Base-by-base conservation (phyloP, 2,329 filamentous ascomycete genomes). In the Elsinoe necatrix region DNA sequence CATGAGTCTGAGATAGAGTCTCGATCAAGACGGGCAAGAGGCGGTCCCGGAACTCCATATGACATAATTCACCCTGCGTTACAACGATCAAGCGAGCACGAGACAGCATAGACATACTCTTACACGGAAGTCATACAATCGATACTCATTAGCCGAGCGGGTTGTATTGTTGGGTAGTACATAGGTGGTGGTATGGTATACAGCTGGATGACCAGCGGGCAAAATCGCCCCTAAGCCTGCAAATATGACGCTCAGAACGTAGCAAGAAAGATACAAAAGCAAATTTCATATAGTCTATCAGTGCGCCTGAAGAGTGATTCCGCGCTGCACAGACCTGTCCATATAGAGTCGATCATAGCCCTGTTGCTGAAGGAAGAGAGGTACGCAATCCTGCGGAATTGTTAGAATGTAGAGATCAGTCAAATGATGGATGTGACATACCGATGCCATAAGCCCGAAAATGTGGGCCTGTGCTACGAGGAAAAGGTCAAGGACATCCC, bases 171-270 rank as follows among this genome's bases (percentile, higher is more conserved):
- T 21, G 23, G 14, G 21, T 45, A 25, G 14, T 45, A 45, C 41
- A 45, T 23, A 45, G 21, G n/a, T n/a, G n/a, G n/a, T n/a, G n/a
- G n/a, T n/a, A 29, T 45, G 41, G 41, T 45, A 45, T 45, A 45
- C 41, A 45, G 41, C 41, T 27, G 41, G 18, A 23, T 6, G 12
- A 43, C 9, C 41, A 12, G 41, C n/a, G 20, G 5, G 18, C 12
- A 25, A 18, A 8, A 25, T 18, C 9, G 12, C 25, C 4, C 25
- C 20, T 3, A 2, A 3, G 20, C 41, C 41, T 18, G 20, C 14
- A 20, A 25, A 25, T 23, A 25, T 45, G 41, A 45, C 41, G 41
- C 41, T 45, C 25, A 45, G 41, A 45, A 45, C 41, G 41, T 45
- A n/a, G 41, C 41, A 45, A 25, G 20, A 45, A 45, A 11, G 9